These are phyloP conservation scores for Solanum boliviense DNA, from an alignment of 257 asterid species.

Conservation along the genomic window DNA sequence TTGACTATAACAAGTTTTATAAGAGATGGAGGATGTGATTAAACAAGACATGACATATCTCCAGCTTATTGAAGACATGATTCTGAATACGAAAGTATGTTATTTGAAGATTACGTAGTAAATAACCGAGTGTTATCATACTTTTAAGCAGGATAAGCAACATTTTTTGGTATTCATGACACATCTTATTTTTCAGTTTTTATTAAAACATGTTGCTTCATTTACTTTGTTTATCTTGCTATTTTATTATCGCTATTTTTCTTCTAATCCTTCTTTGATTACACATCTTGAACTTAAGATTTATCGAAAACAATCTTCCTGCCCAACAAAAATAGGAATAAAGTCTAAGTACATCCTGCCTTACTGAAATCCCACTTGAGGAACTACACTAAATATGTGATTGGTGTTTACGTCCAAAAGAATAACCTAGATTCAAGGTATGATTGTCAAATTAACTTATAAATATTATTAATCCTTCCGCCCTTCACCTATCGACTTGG, in stretches of 20 bases:
- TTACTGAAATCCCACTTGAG: too few species aligned
- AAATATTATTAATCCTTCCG: too few species aligned
- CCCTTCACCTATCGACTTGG: neutral
- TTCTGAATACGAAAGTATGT: accelerated
- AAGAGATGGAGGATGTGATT: neutral
- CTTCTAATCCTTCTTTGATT: neutral
- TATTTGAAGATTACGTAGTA: neutral
- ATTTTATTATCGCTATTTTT: neutral
- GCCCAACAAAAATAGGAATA: neutral
- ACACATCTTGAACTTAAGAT: neutral
- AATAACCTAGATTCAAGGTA: too few species aligned
- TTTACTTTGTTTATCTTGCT: neutral
- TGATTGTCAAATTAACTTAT: too few species aligned
- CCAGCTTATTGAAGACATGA: neutral
- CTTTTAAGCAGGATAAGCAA: neutral
- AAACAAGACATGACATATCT: neutral
- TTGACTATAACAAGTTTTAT: neutral
- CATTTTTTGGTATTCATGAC: neutral
- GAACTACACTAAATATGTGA: too few species aligned
- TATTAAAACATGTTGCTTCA: neutral
- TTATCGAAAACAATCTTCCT: neutral
- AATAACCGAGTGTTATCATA: neutral
- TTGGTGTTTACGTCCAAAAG: too few species aligned
- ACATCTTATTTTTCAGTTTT: neutral
- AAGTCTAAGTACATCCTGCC: neutral